Evolutionary conservation across 371 early-diverging fungal genomes (phyloP), one percentile per base, ranked within the genome.

Genomic region (Haplosporangium sp.): DNA sequence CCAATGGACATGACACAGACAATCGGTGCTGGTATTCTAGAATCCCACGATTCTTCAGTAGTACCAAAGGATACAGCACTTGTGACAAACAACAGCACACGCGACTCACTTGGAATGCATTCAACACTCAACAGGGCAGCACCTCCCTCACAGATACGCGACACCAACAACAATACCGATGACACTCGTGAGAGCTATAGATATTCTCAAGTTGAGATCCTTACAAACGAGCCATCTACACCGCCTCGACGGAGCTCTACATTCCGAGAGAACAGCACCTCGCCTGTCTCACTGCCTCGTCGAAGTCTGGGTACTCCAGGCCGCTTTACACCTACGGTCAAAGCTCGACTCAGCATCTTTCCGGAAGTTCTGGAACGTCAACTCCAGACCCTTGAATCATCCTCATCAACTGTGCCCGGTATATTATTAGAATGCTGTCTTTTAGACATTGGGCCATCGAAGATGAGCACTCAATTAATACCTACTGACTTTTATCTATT

Each of bases 301-400:
- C 54, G 61, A 1, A 69, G 69, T 13, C 57, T 74, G 21, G 69
- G 62, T 8, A 68, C 74, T 3, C 74, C 74, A 2, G 65, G 64
- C 40, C 59, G 61, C 8, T 62, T 64, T 42, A 69, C 74, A 12
- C 69, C 74, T 13, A 69, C 38, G 8, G 62, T 61, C 48, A 59
- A 64, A 20, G 74, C 69, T n/a, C 54, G 74, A 11, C 65, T 51
- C 42, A 68, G 69, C 50, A 64, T 74, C 20, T 74, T 74, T 41
- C 74, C 74, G 20, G 74, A 74, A 40, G 68, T 74, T 0, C 55
- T 74, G 10, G 74, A 74, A 53, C 53, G 51, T 37, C 74, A 74
- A 21, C 57, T 74, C 7, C 64, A 69, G 41, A 64, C 69, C 6
- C 52, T 68, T 6, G 69, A 68, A 20, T 51, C 74, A 1, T 63